phyloP scores from a whole-genome alignment of 257 asterid genomes.

The Solanum arcanum region DNA sequence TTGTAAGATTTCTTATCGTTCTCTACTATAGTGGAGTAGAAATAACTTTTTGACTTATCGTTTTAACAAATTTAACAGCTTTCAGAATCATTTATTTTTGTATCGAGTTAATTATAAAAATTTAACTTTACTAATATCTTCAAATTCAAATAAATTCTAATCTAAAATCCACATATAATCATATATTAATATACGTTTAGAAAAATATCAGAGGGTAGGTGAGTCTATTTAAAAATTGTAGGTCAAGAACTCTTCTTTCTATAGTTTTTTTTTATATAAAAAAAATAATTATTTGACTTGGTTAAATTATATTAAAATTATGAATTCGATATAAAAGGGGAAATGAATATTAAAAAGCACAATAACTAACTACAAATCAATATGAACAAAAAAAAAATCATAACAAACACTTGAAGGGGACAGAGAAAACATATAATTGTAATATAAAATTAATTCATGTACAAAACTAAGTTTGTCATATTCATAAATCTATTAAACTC shows the following conservation, averaged over 20 bases:
- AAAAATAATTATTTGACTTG: not conserved
- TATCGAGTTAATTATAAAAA: not conserved
- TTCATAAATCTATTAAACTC: not conserved
- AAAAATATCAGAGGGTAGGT: not conserved
- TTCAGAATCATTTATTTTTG: not conserved
- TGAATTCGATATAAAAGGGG: not conserved
- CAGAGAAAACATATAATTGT: not conserved
- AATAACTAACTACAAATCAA: not conserved
- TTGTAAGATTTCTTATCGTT: no score
- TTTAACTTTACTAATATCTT: not conserved
- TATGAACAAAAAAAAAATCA: not conserved
- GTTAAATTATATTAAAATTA: not conserved
- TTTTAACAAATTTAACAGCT: not conserved
- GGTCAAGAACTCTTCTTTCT: not conserved
- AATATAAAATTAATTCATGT: not conserved
- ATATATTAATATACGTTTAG: not conserved
- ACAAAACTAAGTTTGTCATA: not conserved
- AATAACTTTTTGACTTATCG: no score
- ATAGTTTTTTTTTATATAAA: not conserved
- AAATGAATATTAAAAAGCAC: not conserved
- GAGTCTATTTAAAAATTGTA: not conserved
- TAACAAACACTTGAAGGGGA: not conserved
- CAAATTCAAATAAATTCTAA: no score
- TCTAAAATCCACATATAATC: not conserved
- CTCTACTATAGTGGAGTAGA: not conserved